Conservation (phyloP, 148 eudicot genomes). For the Cornus kousa region DNA sequence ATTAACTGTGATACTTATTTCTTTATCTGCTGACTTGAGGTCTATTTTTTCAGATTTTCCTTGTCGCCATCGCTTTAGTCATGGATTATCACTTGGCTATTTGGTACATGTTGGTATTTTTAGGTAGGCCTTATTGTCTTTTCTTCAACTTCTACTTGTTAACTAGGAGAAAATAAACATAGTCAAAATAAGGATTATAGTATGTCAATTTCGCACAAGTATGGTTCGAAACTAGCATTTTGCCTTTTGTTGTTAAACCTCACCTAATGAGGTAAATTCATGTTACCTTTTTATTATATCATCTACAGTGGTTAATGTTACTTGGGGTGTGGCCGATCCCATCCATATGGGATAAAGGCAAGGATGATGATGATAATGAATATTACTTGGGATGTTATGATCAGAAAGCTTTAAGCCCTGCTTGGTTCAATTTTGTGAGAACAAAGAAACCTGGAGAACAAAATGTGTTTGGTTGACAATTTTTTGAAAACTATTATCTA, state of each 20-base stretch:
- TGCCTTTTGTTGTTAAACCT: conserved; percentile 2
- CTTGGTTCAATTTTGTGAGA: too few relatives aligned
- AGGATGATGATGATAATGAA: neutral
- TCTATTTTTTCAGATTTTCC: conserved; percentile 63
- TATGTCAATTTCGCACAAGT: neutral
- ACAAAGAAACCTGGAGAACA: too few relatives aligned
- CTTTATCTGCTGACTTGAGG: conserved; percentile 26
- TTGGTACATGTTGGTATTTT: conserved; percentile 72
- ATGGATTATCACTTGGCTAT: conserved; percentile 89
- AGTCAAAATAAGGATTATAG: neutral
- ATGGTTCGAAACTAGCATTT: conserved; percentile 7
- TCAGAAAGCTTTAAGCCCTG: conserved; percentile 2
- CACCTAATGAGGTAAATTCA: conserved; percentile 2
- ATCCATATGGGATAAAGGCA: neutral
- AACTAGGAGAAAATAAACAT: neutral
- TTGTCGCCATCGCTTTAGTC: conserved; percentile 65
- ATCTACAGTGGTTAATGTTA: conserved; percentile 1
- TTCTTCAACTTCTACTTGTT: neutral
- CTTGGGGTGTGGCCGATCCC: neutral
- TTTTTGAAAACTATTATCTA: too few relatives aligned
- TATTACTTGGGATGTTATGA: conserved; percentile 2
- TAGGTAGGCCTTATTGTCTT: conserved; percentile 53
- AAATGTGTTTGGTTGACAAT: too few relatives aligned
- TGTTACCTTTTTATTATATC: neutral
- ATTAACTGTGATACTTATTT: neutral